These are phyloP conservation scores for Singerocomus rubriflavus DNA, from an alignment of 1,284 basidiomycete species.

Conservation along the genomic window DNA sequence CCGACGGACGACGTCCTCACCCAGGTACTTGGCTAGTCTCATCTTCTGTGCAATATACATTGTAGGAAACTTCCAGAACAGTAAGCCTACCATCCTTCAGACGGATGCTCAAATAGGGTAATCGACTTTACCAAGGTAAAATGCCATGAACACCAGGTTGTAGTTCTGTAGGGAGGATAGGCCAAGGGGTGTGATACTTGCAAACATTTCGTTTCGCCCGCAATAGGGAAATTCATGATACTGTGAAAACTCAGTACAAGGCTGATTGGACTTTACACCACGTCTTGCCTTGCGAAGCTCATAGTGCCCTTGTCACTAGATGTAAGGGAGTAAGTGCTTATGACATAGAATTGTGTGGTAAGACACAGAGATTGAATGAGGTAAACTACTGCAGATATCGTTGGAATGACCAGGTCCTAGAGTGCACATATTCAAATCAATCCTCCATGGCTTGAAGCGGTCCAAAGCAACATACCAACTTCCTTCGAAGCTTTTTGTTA, in stretches of 20 bases:
- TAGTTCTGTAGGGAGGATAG: neutral
- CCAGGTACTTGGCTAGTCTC: constrained; percentile 58
- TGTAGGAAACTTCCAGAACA: constrained; percentile 52
- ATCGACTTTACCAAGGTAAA: neutral
- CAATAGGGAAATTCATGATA: constrained; percentile 61
- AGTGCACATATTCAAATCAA: neutral
- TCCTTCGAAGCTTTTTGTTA: constrained; percentile 49
- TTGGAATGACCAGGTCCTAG: constrained; percentile 58
- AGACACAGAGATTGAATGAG: constrained; percentile 61
- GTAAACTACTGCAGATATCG: constrained; percentile 63
- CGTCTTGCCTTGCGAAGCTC: constrained; percentile 58
- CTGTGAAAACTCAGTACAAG: constrained; percentile 42
- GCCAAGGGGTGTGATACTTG: neutral
- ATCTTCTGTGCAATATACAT: constrained; percentile 60
- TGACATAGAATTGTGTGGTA: neutral
- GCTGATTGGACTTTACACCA: neutral
- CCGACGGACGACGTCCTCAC: constrained; percentile 25
- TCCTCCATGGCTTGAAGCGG: constrained; percentile 38
- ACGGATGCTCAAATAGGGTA: too few species aligned
- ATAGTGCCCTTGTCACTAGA: constrained; percentile 63
- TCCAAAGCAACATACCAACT: constrained; percentile 39
- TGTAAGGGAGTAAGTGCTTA: constrained; percentile 4
- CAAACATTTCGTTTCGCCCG: neutral
- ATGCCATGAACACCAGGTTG: neutral
- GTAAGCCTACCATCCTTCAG: neutral